phyloP scores from a whole-genome alignment of 495 filamentous ascomycete species.

The Jackrogersella minutella region DNA sequence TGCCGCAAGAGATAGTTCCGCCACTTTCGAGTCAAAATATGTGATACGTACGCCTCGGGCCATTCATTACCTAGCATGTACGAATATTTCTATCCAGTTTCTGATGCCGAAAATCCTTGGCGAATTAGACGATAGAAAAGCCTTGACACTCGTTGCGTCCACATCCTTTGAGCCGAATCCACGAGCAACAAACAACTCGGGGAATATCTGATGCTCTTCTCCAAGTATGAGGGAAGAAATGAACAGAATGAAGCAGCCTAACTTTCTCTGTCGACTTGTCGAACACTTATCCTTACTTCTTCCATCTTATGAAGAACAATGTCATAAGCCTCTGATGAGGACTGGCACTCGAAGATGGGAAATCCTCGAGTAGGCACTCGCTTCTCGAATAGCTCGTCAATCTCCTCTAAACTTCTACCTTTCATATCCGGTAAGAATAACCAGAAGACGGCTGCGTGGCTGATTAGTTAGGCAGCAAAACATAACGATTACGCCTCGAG shows the following conservation, averaged over 20 bases:
- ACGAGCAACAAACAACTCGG: neutral
- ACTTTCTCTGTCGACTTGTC: slow-evolving; percentile 5
- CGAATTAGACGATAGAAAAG: neutral
- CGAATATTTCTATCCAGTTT: neutral
- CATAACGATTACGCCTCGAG: neutral
- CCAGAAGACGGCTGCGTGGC: slow-evolving; percentile 32
- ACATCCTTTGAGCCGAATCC: neutral
- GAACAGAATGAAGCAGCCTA: neutral
- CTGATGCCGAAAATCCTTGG: neutral
- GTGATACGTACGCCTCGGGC: too few species aligned
- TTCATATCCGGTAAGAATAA: slow-evolving; percentile 44
- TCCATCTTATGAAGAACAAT: slow-evolving; percentile 32
- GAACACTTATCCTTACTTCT: slow-evolving; percentile 19
- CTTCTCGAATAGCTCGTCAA: slow-evolving; percentile 42
- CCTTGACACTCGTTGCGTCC: neutral
- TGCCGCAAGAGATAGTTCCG: too few species aligned
- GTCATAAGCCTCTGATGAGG: slow-evolving; percentile 28
- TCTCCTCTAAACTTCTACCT: slow-evolving; percentile 42
- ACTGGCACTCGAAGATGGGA: slow-evolving; percentile 35
- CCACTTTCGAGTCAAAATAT: neutral
- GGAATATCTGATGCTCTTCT: neutral
- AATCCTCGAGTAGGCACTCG: slow-evolving; percentile 31
- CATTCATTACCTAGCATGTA: neutral
- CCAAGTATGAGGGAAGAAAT: neutral
- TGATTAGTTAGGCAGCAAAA: slow-evolving; percentile 7